Base-by-base conservation (phyloP, 768 basidiomycete genomes). In the Phlebiopsis flavidoalba region DNA sequence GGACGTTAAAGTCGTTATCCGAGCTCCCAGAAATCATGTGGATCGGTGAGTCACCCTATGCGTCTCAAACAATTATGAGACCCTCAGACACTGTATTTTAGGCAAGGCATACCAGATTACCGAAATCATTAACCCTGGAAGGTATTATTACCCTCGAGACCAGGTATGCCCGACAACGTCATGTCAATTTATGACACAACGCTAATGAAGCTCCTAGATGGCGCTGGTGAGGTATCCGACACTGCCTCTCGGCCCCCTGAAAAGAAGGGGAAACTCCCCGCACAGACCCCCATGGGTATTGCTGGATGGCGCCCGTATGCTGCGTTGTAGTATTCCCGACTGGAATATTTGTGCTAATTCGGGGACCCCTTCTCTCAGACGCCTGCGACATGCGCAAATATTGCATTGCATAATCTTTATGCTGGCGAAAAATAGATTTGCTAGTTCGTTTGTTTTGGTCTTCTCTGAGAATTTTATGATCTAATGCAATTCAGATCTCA, bases 251-350 rank as follows among this genome's bases (percentile, higher is more conserved):
- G 95, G 58, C 85, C 88, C n/a, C 5, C 71, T 95, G 53, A 82
- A 83, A n/a, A 68, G 83, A 87, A 5, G 88, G 84, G 40, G 94
- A 95, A 75, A 75, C n/a, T n/a, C n/a, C n/a, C 88, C 56, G 88
- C 84, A 24, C 93, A 97, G 75, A n/a, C n/a, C n/a, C n/a, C n/a
- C n/a, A n/a, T 98, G 95, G 95, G 85, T 97, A 59, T 80, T 98
- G 24, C 75, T 97, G 6, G 91, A 93, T 61, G 91, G 91, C 15
- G n/a, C n/a, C n/a, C n/a, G 91, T 93, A 75, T 59, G 81, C 73
- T 59, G 64, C 49, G 50, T 15, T 33, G 36, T 37, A 7, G 36
- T 37, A 7, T 19, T 22, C 48, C 6, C 57, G 19, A 14, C 8
- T 2, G 26, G 57, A 15, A 33, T 53, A 10, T 45, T 12, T 24